Base-by-base conservation (phyloP, 2,329 filamentous ascomycete genomes). In the Xylariomycetidae sp. region DNA sequence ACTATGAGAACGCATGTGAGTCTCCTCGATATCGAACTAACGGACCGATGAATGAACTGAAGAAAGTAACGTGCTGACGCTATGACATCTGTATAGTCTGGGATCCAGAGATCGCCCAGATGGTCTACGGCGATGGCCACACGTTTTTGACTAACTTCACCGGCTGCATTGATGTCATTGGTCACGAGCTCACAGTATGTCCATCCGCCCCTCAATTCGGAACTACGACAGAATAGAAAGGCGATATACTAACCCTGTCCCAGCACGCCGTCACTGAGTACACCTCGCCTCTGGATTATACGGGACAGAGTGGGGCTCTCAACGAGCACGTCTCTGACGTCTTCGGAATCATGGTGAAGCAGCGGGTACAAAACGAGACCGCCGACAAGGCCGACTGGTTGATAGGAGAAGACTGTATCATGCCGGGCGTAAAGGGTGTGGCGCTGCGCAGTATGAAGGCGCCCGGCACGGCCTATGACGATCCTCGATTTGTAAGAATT, bases 301-400 rank as follows among this genome's bases (percentile, higher is more conserved):
- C 53, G n/a, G 64, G 60, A 23, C 67, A 77, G 49, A 56, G 67
- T 11, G 74, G 74, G 13, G 72, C 72, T 11, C 57, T 78, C 25
- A 77, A 77, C 38, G 74, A 78, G 51, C 69, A 72, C 42, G 45
- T 77, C 19, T 69, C 72, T 0, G 74, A 78, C 42, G 67, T 69
- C 2, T 77, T 77, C 44, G 74, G 71, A 37, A 66, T 70, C 52
- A 75, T 77, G 68, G 56, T 72, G 38, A 74, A 77, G 59, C 73
- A 77, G 52, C 64, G 63, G 43, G 59, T 62, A 7, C 59, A 72
- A 33, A 41, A 70, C 15, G 62, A 68, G 44, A 63, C 56, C 8
- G 58, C 67, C 1, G 58, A 59, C 4, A 53, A 63, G 7, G 68
- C 71, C 3, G 69, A 76, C 48, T 77, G 72, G 72, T 57, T 76